A percentile compares a stretch with the other conserved stretches of the same genome.
phyloP scores from a whole-genome alignment of 2,329 filamentous ascomycete species.

The Cladosporium oxysporum region DNA sequence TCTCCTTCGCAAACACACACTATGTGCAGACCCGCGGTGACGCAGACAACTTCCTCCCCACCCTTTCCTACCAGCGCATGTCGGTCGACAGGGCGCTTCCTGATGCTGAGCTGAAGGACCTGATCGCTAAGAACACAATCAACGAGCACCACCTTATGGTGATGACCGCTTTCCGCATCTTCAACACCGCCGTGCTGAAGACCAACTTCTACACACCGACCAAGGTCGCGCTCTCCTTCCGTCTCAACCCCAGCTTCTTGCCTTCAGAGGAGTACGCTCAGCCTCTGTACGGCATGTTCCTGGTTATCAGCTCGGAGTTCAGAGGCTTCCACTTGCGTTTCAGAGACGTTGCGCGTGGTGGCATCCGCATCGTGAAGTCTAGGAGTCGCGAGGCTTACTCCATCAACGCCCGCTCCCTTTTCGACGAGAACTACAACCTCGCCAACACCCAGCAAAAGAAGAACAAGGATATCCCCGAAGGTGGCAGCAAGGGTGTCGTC shows the following conservation, averaged over 20 bases:
- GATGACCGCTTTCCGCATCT: slow-evolving; percentile 93
- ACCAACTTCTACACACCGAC: slow-evolving; percentile 98
- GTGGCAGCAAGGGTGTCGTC: slow-evolving; percentile 96
- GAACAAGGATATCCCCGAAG: slow-evolving; percentile 99
- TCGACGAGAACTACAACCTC: slow-evolving; percentile 98
- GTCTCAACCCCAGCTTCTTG: slow-evolving; percentile 84
- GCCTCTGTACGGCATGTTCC: slow-evolving; percentile 95
- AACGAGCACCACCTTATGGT: slow-evolving; percentile 99
- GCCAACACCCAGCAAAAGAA: slow-evolving; percentile 99
- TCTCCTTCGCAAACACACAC: slow-evolving; percentile 88
- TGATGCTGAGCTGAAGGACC: slow-evolving; percentile 70
- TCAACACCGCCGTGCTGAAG: slow-evolving; percentile 92
- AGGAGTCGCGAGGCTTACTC: slow-evolving; percentile 92
- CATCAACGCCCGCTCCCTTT: slow-evolving; percentile 94
- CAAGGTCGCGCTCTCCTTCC: slow-evolving; percentile 97
- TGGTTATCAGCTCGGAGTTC: slow-evolving; percentile 95
- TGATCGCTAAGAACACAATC: slow-evolving; percentile 75
- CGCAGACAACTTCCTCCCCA: slow-evolving; percentile 69
- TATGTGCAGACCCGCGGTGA: slow-evolving; percentile 67
- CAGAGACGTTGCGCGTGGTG: slow-evolving; percentile 92
- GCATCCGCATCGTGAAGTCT: slow-evolving; percentile 98
- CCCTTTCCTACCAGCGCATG: slow-evolving; percentile 66
- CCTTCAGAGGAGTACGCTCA: slow-evolving; percentile 91
- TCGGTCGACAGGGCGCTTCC: slow-evolving; percentile 74
- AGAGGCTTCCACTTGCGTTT: slow-evolving; percentile 97